Percentiles rank a stretch among this genome's conserved stretches.
Evolutionary conservation across 2,329 filamentous ascomycete species (phyloP).

Genomic region (Calycina herbarum): DNA sequence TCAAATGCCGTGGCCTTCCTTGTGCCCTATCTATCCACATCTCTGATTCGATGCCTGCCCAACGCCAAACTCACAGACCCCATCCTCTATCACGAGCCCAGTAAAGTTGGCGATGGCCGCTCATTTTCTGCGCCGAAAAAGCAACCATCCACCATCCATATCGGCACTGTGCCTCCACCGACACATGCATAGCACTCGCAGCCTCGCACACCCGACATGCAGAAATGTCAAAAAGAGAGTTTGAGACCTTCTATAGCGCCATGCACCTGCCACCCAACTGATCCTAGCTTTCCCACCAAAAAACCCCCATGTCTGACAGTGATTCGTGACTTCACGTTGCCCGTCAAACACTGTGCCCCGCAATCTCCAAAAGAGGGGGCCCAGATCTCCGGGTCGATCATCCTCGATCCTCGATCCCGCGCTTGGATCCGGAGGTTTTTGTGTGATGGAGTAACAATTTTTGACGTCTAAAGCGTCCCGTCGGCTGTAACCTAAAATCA

Average conservation of each 20-base stretch:
- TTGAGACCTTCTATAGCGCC: neutral
- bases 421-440: neutral
- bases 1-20: slow-evolving; percentile 1
- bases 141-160: slow-evolving; percentile 5
- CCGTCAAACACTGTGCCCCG: slow-evolving; percentile 9
- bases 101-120: neutral
- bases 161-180: slow-evolving; percentile 17
- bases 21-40: neutral
- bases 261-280: slow-evolving; percentile 12
- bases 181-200: slow-evolving; percentile 12
- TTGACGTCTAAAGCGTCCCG: neutral
- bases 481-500: slow-evolving; percentile 10
- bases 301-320: neutral
- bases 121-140: neutral
- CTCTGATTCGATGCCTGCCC: slow-evolving; percentile 9
- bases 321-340: slow-evolving; percentile 11
- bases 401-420: slow-evolving; percentile 3
- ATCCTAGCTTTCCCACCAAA: slow-evolving; percentile 13
- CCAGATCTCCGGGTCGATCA: slow-evolving; percentile 4
- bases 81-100: neutral
- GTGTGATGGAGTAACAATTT: neutral
- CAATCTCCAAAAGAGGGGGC: slow-evolving; percentile 6
- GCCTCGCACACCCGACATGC: neutral
- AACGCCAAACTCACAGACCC: neutral
- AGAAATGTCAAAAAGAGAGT: slow-evolving; percentile 1